A percentile compares a stretch with the other conserved stretches of the same genome.
These are phyloP conservation scores for Chlamydomonas urium DNA, from an alignment of 139 green algal species.

Conservation along the genomic window DNA sequence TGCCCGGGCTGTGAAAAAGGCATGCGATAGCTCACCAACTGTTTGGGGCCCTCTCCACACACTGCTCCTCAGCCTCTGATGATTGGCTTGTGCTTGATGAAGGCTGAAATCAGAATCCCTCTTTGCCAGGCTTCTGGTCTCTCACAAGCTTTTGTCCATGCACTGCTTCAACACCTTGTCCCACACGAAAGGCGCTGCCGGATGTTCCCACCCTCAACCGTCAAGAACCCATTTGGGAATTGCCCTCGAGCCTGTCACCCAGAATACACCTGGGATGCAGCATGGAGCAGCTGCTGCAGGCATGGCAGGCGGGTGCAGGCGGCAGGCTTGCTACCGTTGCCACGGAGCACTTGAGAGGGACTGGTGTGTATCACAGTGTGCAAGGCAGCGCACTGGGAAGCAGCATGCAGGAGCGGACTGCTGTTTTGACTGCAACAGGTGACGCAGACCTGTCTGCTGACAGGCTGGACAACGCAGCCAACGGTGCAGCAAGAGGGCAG, in stretches of 20 bases:
- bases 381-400: not conserved
- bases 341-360: not conserved
- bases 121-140: too few species aligned
- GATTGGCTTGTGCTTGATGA: too few species aligned
- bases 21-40: too few species aligned
- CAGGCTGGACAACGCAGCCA: not conserved
- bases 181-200: constrained; percentile 28
- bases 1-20: too few species aligned
- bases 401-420: not conserved
- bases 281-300: constrained; percentile 18
- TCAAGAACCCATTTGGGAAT: constrained; percentile 33
- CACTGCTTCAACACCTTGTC: too few species aligned
- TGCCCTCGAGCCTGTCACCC: not conserved
- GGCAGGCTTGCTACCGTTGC: not conserved
- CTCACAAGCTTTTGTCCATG: too few species aligned
- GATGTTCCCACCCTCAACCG: constrained; percentile 27
- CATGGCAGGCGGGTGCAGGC: not conserved
- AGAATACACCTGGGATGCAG: constrained; percentile 31
- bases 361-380: too few species aligned
- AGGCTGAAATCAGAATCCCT: too few species aligned
- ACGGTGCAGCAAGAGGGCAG: not conserved
- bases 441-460: not conserved
- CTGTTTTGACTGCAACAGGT: not conserved
- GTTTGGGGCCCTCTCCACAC: too few species aligned
- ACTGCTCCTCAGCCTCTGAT: too few species aligned